Percentiles rank a stretch among this genome's conserved stretches.
phyloP scores from a whole-genome alignment of 2,329 filamentous ascomycete genomes.

The Diplodia sapinea region DNA sequence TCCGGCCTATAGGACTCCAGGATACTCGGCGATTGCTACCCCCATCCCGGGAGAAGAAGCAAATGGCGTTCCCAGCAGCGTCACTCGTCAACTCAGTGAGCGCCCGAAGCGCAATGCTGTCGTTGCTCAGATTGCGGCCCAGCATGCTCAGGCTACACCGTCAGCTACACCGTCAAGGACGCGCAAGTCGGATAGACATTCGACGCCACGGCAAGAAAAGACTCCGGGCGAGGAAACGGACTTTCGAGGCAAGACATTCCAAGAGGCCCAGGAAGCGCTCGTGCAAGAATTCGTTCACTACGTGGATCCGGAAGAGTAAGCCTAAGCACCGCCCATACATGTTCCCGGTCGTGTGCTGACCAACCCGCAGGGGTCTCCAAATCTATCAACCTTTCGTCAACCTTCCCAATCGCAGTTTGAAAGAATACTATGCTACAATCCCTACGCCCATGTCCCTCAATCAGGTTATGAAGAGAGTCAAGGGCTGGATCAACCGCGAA shows the following conservation, averaged over 20 bases:
- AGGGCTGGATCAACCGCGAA: conserved; percentile 70
- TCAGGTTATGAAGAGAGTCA: conserved; percentile 76
- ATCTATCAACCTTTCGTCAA: conserved; percentile 78
- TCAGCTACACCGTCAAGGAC: conserved; percentile 31
- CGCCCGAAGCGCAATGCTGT: conserved; percentile 28
- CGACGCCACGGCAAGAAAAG: conserved; percentile 40
- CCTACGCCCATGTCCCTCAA: conserved; percentile 79
- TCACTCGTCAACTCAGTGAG: conserved; percentile 30
- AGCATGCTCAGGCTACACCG: conserved; percentile 12
- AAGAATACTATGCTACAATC: conserved; percentile 87
- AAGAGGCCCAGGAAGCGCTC: conserved; percentile 86
- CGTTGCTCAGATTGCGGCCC: conserved; percentile 2
- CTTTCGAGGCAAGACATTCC: conserved; percentile 77
- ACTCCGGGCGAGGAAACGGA: conserved; percentile 53
- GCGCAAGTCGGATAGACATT: conserved; percentile 37
- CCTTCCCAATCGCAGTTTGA: conserved; percentile 74
- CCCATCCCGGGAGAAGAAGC: conserved; percentile 64
- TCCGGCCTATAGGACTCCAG: conserved; percentile 74
- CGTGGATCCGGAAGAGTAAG: conserved; percentile 57
- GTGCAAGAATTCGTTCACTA: conserved; percentile 73
- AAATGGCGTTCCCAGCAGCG: conserved; percentile 20
- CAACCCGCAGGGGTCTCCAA: conserved; percentile 62
- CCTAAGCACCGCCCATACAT: background rate
- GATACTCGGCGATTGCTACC: conserved; percentile 75
- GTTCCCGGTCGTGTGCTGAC: background rate